Evolutionary conservation across 306 rosid species (phyloP), one percentile per base, ranked within the genome.

Genomic region (Ormosia emarginata): DNA sequence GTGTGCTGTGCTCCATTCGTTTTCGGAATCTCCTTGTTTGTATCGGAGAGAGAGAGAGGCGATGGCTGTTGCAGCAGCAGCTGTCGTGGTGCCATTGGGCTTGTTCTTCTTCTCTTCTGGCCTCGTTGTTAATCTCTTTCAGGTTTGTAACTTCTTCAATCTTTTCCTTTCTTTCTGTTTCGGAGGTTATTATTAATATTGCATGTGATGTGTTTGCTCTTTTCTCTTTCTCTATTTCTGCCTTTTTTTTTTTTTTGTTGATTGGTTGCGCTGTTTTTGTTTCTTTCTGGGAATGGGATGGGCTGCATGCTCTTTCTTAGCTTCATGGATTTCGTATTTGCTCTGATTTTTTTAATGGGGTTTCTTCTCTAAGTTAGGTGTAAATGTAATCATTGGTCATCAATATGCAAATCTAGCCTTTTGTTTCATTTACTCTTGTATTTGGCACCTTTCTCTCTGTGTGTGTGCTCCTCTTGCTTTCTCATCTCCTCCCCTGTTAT

Each of bases 71-170:
- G 86, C 91, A 32, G 97, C 92, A 5, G 98, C 93, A 37, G 92
- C 88, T 84, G 93, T 88, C 40, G 82, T 95, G 76, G 87, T 95
- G n/a, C 98, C 98, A 57, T 50, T 95, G 83, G 97, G 98, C 39
- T 40, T 95, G 18, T 90, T 95, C 86, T 95, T 95, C 94, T 86
- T 95, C 80, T 64, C 88, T 37, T 95, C 99, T 0, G 99, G 99
- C 44, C 97, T 95, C 82, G 67, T 88, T 34, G 88, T 92, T 77
- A 95, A 95, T 87, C 82, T 93, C 90, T 59, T 92, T 76, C 99
- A 95, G 98, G 99, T 49, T 49, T 15, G 2, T 90, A 44, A 8
- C 5, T 58, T 7, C 36, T 56, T 15, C 29, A 5, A 41, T 40
- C 41, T 2, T 40, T 34, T 34, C 6, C 8, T 62, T 79, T 34